Conservation (phyloP, 495 filamentous ascomycete genomes). For the Daldinia decipiens region DNA sequence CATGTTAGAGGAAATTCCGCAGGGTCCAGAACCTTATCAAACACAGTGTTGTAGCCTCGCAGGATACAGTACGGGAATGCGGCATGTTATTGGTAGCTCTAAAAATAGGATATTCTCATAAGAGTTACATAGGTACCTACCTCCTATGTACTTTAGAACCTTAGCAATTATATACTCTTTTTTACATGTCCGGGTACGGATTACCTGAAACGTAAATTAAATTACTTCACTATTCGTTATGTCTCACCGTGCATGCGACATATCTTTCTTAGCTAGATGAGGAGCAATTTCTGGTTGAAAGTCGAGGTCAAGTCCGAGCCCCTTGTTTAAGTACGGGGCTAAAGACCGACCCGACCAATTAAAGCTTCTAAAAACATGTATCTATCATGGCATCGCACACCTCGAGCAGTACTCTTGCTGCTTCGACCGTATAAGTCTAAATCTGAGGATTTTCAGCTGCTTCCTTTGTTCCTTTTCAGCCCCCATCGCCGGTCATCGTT, state of each 20-base stretch:
- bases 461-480: constrained; percentile 13
- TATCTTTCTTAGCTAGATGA: too few species aligned
- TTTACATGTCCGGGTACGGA: too few species aligned
- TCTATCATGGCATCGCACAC: neutral
- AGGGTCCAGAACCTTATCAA: constrained; percentile 26
- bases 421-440: constrained; percentile 4
- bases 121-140: too few species aligned
- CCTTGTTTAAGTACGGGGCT: constrained; percentile 14
- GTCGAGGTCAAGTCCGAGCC: constrained; percentile 11
- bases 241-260: too few species aligned
- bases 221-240: too few species aligned
- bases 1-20: constrained; percentile 11
- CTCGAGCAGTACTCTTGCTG: neutral
- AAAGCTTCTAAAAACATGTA: constrained; percentile 8
- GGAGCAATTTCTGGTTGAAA: too few species aligned
- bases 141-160: too few species aligned
- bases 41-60: constrained; percentile 21
- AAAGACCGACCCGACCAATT: constrained; percentile 45
- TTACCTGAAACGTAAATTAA: too few species aligned
- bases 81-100: neutral
- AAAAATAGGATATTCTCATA: neutral
- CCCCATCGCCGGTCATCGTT: neutral
- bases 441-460: constrained; percentile 20
- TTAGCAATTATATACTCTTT: too few species aligned
- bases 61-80: constrained; percentile 15